Conservation (phyloP, 1,284 basidiomycete genomes). For the Trametes polyzona region DNA sequence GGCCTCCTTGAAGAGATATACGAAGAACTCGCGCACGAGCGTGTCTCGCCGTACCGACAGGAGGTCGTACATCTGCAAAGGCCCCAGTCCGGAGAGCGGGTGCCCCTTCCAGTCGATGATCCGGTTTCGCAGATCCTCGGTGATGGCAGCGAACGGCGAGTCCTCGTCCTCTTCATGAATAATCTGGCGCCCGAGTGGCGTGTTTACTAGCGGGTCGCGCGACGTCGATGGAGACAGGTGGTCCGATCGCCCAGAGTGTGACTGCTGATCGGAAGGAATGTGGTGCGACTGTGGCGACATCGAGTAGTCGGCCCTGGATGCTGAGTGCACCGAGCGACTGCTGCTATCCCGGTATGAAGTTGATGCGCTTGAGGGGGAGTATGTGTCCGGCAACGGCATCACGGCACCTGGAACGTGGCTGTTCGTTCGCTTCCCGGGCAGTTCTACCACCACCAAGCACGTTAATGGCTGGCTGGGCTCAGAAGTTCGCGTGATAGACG, state of each 20-base stretch:
- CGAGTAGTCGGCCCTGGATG: conserved; percentile 26
- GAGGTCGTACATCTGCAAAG: conserved; percentile 89
- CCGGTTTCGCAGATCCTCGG: conserved; percentile 84
- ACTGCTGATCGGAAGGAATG: conserved; percentile 25
- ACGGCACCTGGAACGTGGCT: conserved; percentile 63
- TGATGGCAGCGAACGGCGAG: conserved; percentile 78
- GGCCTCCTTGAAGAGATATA: conserved; percentile 96
- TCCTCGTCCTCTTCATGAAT: conserved; percentile 44
- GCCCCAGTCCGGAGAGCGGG: conserved; percentile 84
- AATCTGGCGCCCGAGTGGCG: conserved; percentile 23
- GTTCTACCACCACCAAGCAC: conserved; percentile 88
- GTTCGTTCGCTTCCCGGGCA: conserved; percentile 71
- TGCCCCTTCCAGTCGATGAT: conserved; percentile 96
- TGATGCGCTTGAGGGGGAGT: conserved; percentile 31
- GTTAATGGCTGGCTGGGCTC: conserved; percentile 83
- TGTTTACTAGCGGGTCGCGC: conserved; percentile 27
- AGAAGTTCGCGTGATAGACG: conserved; percentile 72
- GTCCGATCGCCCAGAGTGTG: conserved; percentile 18
- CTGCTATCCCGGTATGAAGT: conserved; percentile 22
- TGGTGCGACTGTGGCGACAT: conserved; percentile 27
- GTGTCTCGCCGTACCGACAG: conserved; percentile 86
- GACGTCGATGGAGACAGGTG: conserved; percentile 32
- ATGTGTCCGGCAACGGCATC: conserved; percentile 52
- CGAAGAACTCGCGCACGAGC: conserved; percentile 88
- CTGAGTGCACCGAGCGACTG: conserved; percentile 28